phyloP scores from a whole-genome alignment of 140 eudicot genomes.

The Cichorium intybus region DNA sequence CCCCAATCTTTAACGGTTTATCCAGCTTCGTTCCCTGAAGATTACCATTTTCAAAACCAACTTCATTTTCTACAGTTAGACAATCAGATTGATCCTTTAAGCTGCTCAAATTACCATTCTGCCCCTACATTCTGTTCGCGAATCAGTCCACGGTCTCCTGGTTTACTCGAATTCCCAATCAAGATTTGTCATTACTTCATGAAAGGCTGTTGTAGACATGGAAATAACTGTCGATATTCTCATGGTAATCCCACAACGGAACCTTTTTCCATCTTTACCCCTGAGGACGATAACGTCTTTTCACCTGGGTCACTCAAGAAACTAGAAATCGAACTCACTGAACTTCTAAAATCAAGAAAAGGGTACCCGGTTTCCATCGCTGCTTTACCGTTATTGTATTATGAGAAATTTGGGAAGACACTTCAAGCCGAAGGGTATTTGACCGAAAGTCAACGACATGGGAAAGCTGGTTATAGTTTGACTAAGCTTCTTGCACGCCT shows the following conservation, averaged over 20 bases:
- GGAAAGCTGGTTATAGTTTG: constrained; percentile 81
- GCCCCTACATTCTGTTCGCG: constrained; percentile 38
- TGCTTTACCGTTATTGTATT: constrained; percentile 55
- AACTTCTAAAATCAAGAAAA: constrained; percentile 48
- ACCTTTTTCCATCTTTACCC: constrained; percentile 23
- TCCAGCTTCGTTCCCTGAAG: constrained; percentile 44
- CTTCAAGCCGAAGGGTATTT: constrained; percentile 90
- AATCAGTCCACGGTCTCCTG: constrained; percentile 30
- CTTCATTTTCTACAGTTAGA: constrained; percentile 41
- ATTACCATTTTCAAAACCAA: constrained; percentile 41
- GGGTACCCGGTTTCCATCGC: constrained; percentile 61
- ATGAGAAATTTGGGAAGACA: constrained; percentile 45
- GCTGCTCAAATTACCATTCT: constrained; percentile 25
- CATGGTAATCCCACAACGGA: constrained; percentile 28
- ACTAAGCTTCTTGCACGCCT: constrained; percentile 85
- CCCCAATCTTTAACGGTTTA: constrained; percentile 30
- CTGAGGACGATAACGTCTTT: constrained; percentile 43
- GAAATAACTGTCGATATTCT: constrained; percentile 49
- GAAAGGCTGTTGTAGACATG: constrained; percentile 62
- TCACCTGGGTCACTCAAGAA: constrained; percentile 45
- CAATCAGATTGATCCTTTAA: constrained; percentile 35
- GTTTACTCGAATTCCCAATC: constrained; percentile 41
- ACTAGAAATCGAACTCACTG: constrained; percentile 61
- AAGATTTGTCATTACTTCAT: constrained; percentile 51
- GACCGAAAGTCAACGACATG: constrained; percentile 90